These are phyloP conservation scores for Dendrocalamus latiflorus DNA, from an alignment of 202 grass and related monocot genomes.

Conservation along the genomic window DNA sequence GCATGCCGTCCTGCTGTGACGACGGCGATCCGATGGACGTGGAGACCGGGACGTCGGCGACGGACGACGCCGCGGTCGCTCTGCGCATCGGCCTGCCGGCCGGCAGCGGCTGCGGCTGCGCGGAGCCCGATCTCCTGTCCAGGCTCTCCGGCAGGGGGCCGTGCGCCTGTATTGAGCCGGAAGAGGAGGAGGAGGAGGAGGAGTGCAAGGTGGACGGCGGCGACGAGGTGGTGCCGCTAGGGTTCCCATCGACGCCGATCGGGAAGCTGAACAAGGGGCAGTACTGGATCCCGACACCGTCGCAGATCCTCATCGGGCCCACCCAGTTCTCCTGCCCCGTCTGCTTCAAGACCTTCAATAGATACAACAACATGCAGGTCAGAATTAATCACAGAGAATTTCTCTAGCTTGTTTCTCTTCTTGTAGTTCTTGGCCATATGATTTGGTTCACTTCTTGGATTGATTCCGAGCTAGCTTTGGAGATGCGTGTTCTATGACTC, in stretches of 20 bases:
- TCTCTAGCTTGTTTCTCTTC: background rate
- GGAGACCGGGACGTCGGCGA: constrained; percentile 37
- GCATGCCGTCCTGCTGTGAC: constrained; percentile 43
- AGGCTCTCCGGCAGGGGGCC: constrained; percentile 38
- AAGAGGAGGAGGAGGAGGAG: constrained; percentile 50
- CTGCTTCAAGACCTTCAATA: constrained; percentile 96
- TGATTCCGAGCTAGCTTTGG: constrained; percentile 23
- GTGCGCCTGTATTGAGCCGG: background rate
- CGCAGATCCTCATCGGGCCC: constrained; percentile 97
- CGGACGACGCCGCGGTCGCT: constrained; percentile 45
- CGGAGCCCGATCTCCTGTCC: constrained; percentile 63
- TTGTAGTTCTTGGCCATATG: background rate
- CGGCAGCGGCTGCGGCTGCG: background rate
- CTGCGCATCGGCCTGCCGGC: constrained; percentile 76
- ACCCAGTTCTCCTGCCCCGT: constrained; percentile 99
- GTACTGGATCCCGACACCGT: constrained; percentile 98
- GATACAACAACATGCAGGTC: constrained; percentile 99
- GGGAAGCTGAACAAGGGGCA: constrained; percentile 97
- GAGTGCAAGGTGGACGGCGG: constrained; percentile 45
- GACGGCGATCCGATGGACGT: constrained; percentile 63
- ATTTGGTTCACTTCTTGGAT: background rate
- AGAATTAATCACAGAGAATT: background rate
- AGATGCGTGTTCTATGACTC: too few species aligned
- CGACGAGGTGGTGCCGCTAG: constrained; percentile 59
- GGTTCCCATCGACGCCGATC: constrained; percentile 66